Conservation (phyloP, 1,139 yeast species). For the Nakaseomyces glabratus region DNA sequence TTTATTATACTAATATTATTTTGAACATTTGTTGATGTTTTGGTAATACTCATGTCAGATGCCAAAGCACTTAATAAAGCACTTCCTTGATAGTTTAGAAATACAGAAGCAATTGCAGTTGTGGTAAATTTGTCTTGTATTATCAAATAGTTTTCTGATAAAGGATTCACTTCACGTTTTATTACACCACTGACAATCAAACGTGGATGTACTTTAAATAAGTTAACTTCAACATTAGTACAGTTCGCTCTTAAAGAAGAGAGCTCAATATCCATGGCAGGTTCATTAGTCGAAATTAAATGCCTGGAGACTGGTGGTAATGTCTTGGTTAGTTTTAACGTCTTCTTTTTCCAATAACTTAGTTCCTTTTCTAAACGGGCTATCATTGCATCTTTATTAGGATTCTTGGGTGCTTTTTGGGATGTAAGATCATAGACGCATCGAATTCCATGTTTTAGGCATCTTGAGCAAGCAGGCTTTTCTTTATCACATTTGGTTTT, state of each 20-base stretch:
- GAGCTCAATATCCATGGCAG: conserved; percentile 4
- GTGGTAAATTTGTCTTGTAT: conserved; percentile 5
- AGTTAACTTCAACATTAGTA: conserved; percentile 3
- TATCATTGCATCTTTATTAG: conserved; percentile 28
- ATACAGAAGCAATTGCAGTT: conserved; percentile 5
- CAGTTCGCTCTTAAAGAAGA: neutral
- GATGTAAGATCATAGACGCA: conserved; percentile 29
- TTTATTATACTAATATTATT: conserved; percentile 19
- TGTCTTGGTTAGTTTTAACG: conserved; percentile 14
- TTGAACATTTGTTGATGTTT: conserved; percentile 16
- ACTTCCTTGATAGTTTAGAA: conserved; percentile 2
- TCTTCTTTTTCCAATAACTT: conserved; percentile 27
- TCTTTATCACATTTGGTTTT: conserved; percentile 30
- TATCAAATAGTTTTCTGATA: conserved; percentile 6
- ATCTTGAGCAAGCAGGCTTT: conserved; percentile 28
- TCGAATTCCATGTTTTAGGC: conserved; percentile 20
- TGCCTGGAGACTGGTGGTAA: conserved; percentile 9
- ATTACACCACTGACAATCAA: conserved; percentile 6
- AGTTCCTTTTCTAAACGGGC: conserved; percentile 26
- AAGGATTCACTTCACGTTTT: conserved; percentile 7
- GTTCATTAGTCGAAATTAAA: conserved; percentile 9
- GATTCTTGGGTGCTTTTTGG: conserved; percentile 28
- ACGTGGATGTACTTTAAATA: conserved; percentile 6
- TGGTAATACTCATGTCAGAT: conserved; percentile 17
- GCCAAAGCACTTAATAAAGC: conserved; percentile 13